Evolutionary conservation across 306 rosid species (phyloP).

Genomic region (Inga laurina): DNA sequence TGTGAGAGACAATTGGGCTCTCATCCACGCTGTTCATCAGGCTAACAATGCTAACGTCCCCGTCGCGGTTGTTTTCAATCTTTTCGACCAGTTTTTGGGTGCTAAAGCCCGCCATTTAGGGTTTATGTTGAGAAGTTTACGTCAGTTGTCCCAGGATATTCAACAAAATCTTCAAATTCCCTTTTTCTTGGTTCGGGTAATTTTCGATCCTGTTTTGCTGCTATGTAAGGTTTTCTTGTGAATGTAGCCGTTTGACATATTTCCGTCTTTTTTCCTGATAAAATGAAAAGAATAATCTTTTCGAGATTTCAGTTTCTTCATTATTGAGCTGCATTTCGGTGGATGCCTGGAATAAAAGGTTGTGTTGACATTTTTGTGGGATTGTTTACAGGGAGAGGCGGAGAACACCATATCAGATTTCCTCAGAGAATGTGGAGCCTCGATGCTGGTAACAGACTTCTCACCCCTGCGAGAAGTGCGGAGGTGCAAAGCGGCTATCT

Average conservation of each 20-base stretch:
- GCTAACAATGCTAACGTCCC: conserved; percentile 75
- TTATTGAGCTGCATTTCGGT: conserved; percentile 5
- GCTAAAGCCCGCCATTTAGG: conserved; percentile 91
- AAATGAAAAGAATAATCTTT: not conserved
- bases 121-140: conserved; percentile 84
- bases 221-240: not conserved
- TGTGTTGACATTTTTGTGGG: not conserved
- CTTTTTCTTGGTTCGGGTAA: conserved; percentile 72
- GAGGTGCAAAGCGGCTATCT: conserved; percentile 74
- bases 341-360: not conserved
- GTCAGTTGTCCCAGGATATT: conserved; percentile 52
- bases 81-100: conserved; percentile 76
- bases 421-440: conserved; percentile 79
- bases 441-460: conserved; percentile 80
- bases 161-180: conserved; percentile 60
- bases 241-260: not conserved
- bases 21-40: conserved; percentile 76
- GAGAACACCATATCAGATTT: conserved; percentile 74
- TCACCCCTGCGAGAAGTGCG: conserved; percentile 73
- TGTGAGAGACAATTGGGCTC: conserved; percentile 84
- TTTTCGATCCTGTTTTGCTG: not conserved
- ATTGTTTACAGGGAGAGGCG: conserved; percentile 72
- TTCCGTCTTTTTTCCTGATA: not conserved
- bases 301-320: not conserved
- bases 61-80: conserved; percentile 81